These are phyloP conservation scores for Drechslera avenae DNA, from an alignment of 2,329 filamentous ascomycete genomes.

Conservation along the genomic window DNA sequence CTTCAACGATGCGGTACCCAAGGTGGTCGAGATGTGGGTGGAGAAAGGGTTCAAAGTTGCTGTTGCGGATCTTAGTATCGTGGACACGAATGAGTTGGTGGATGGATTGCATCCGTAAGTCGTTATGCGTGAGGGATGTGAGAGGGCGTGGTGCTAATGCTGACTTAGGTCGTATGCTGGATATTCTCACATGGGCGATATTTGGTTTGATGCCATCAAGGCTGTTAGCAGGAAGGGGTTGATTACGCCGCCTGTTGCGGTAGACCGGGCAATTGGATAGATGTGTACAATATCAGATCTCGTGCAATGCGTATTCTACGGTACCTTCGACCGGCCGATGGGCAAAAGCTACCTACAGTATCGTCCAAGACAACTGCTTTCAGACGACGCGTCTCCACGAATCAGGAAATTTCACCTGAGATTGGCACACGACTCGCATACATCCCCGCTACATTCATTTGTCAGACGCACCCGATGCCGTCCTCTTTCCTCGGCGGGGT, in stretches of 20 bases:
- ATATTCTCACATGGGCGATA: conserved; percentile 37
- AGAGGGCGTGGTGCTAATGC: conserved; percentile 1
- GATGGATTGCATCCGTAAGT: conserved; percentile 40
- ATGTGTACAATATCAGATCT: not conserved
- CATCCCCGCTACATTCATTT: conserved; percentile 7
- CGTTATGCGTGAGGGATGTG: not conserved
- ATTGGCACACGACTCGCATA: not conserved
- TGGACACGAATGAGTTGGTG: conserved; percentile 23
- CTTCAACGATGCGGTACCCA: conserved; percentile 33
- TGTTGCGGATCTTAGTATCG: conserved; percentile 33
- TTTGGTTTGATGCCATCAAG: conserved; percentile 29
- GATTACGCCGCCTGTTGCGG: conserved; percentile 16
- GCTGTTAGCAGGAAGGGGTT: conserved; percentile 5
- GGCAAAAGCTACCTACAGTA: not conserved
- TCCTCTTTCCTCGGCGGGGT: conserved; percentile 12
- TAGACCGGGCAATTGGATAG: not conserved
- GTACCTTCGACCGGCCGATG: not conserved
- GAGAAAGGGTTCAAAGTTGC: conserved; percentile 30
- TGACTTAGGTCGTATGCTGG: conserved; percentile 28
- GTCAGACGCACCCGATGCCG: not conserved
- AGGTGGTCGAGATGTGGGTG: conserved; percentile 24
- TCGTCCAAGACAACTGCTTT: too few relatives aligned
- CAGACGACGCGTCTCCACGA: not conserved
- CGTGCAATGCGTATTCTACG: too few relatives aligned
- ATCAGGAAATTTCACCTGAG: not conserved